Evolutionary conservation across 2,329 filamentous ascomycete species (phyloP), one percentile per base, ranked within the genome.

Genomic region (Diaporthe destruens): DNA sequence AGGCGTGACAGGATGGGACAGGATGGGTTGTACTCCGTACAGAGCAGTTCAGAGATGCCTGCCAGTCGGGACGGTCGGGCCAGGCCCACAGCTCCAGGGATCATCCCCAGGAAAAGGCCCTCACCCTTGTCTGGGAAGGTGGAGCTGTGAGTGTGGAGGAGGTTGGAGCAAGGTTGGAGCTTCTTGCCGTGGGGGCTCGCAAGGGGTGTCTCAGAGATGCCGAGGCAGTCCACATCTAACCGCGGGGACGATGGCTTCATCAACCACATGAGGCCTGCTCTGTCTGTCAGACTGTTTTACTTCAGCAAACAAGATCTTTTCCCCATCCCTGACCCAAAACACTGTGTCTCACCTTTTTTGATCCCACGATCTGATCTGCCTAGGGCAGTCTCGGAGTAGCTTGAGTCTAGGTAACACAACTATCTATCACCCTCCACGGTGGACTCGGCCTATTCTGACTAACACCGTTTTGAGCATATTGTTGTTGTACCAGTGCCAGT

Each of bases 231-330:
- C 47, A 49, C 47, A 39, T 6, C 61, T 51, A 65, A 51, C 61
- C 61, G 61, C 61, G 61, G 61, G 61, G 61, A 66, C 61, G 47
- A 66, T 66, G 61, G 61, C 61, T 53, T 66, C 61, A 53, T 20
- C n/a, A n/a, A n/a, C 61, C 61, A 66, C 44, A 47, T 53, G 47
- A 53, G 61, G n/a, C 25, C 20, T 34, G n/a, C 25, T n/a, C 61
- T 66, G 32, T 49, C 47, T 66, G 61, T 53, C 61, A 66, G 61
- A 66, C 61, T 66, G 61, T 66, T 66, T 66, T 66, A 53, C 61
- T 51, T 53, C 47, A 42, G 23, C 16, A 18, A 32, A 61, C n/a
- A 51, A 20, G 61, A 53, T 66, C 61, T 8, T 25, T 23, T 20
- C 32, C 32, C 49, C 20, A 51, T 53, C 61, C 61, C 61, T 66